A percentile compares a stretch with the other conserved stretches of the same genome.
These are phyloP conservation scores for Cordyceps farinosa DNA, from an alignment of 2,329 filamentous ascomycete species.

Conservation along the genomic window DNA sequence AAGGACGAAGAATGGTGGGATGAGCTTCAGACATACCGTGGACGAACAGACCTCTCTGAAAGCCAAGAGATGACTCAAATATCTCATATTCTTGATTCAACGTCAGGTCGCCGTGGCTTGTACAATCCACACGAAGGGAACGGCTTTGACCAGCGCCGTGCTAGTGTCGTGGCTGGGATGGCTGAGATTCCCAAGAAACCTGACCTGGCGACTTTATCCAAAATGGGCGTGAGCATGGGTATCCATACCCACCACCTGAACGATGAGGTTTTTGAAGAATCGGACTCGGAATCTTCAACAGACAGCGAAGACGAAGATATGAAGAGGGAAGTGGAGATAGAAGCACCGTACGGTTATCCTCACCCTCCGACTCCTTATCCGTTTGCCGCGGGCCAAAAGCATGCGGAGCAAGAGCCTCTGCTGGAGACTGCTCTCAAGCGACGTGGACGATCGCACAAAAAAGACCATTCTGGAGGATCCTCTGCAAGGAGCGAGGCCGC, in stretches of 20 bases:
- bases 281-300: slow-evolving; percentile 29
- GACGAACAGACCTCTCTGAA: slow-evolving; percentile 37
- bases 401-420: background rate
- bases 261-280: slow-evolving; percentile 53
- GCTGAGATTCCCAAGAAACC: slow-evolving; percentile 60
- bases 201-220: slow-evolving; percentile 47
- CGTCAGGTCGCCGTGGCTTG: slow-evolving; percentile 39
- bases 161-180: slow-evolving; percentile 49
- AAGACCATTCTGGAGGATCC: background rate
- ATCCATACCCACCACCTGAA: slow-evolving; percentile 73
- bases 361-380: slow-evolving; percentile 13
- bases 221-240: slow-evolving; percentile 64
- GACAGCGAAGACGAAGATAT: slow-evolving; percentile 32
- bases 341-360: slow-evolving; percentile 11
- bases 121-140: slow-evolving; percentile 42
- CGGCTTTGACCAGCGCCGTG: slow-evolving; percentile 31
- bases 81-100: slow-evolving; percentile 42
- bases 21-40: slow-evolving; percentile 59
- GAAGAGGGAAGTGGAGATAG: slow-evolving; percentile 30
- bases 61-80: slow-evolving; percentile 44
- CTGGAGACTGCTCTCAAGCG: background rate
- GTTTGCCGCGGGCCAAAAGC: background rate
- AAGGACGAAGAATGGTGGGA: slow-evolving; percentile 80
- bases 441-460: slow-evolving; percentile 7
- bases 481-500: background rate